These are phyloP conservation scores for Gonium pectorale DNA, from an alignment of 139 green algal genomes.

Conservation along the genomic window DNA sequence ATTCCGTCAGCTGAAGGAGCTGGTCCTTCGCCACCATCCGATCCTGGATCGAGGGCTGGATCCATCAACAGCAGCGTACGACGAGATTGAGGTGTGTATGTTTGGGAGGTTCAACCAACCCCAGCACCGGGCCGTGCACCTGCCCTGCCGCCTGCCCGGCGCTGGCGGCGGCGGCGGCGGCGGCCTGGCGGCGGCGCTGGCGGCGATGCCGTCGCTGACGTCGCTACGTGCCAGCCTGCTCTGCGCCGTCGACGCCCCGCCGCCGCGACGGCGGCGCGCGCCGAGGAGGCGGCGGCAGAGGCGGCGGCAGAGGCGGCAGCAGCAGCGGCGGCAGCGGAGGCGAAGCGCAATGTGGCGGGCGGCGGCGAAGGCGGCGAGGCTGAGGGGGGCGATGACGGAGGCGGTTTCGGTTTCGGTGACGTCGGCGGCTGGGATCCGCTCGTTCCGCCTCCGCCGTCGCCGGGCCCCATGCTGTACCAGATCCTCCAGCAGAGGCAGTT, in stretches of 20 bases:
- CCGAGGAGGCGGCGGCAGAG: background rate
- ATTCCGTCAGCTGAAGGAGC: background rate
- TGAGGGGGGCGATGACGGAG: background rate
- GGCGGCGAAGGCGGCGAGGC: background rate
- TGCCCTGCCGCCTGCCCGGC: slow-evolving; percentile 4
- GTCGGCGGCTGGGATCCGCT: background rate
- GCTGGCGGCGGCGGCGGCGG: background rate
- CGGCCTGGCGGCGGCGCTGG: background rate
- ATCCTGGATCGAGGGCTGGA: slow-evolving; percentile 4
- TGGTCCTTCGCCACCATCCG: slow-evolving; percentile 22
- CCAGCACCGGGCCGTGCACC: slow-evolving; percentile 1
- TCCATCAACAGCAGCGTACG: slow-evolving; percentile 8
- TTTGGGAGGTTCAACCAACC: background rate
- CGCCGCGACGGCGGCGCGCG: background rate
- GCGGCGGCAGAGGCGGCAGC: background rate
- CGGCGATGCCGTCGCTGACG: background rate
- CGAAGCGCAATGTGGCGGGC: no score
- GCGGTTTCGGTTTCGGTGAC: background rate
- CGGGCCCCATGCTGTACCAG: background rate
- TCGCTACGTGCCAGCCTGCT: background rate
- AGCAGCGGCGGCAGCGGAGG: background rate
- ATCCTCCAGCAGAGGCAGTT: background rate
- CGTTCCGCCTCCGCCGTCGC: background rate
- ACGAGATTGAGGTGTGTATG: background rate
- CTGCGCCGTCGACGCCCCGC: background rate